These are phyloP conservation scores for Plicaturopsis crispa DNA, from an alignment of 768 basidiomycete species.

Conservation along the genomic window DNA sequence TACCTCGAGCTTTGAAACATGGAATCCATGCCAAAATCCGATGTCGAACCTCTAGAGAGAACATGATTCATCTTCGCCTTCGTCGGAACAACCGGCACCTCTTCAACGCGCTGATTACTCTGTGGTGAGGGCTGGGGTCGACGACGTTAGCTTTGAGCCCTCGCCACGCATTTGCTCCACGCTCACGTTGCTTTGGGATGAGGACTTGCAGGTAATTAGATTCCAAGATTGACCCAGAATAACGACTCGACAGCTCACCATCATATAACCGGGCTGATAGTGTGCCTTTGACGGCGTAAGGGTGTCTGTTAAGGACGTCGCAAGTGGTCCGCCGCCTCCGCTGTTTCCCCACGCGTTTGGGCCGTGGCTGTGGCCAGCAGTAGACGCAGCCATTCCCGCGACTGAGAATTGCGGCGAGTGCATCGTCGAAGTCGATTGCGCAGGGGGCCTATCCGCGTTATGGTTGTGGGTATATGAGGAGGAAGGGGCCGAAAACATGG, in stretches of 20 bases:
- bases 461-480: too few species aligned
- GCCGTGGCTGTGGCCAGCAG: conserved; percentile 35
- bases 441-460: neutral
- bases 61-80: conserved; percentile 76
- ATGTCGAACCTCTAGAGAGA: conserved; percentile 52
- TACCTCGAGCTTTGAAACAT: conserved; percentile 76
- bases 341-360: conserved; percentile 48
- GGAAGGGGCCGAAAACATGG: too few species aligned
- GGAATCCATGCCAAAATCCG: conserved; percentile 77
- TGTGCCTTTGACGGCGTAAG: conserved; percentile 68
- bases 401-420: conserved; percentile 23
- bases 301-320: conserved; percentile 54
- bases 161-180: neutral
- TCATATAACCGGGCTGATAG: conserved; percentile 75
- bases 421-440: neutral
- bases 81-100: conserved; percentile 67
- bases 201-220: conserved; percentile 34
- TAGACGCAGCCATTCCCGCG: conserved; percentile 53
- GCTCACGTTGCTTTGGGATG: conserved; percentile 53
- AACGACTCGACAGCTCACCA: conserved; percentile 37
- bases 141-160: conserved; percentile 3
- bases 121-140: conserved; percentile 36
- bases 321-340: conserved; percentile 34
- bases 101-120: conserved; percentile 58
- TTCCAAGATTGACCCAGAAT: neutral